A percentile compares a stretch with the other conserved stretches of the same genome.
phyloP scores from a whole-genome alignment of 805 yeast species.

The Metschnikowia continentalis region DNA sequence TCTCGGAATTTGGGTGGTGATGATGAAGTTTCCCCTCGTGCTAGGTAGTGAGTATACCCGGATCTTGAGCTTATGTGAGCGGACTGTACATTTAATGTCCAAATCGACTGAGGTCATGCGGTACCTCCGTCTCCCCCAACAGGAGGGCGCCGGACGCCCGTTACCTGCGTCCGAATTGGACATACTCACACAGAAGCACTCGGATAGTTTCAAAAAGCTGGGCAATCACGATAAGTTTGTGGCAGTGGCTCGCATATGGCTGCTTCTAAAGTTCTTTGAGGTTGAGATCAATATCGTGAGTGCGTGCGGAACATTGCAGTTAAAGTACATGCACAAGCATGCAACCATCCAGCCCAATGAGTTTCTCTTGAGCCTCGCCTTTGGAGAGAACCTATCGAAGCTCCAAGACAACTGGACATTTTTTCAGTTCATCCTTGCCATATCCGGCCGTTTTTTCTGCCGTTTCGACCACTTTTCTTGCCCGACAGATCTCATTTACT shows the following conservation, averaged over 20 bases:
- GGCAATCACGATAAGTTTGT: constrained; percentile 7
- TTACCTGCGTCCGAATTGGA: not conserved
- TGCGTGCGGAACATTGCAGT: constrained; percentile 7
- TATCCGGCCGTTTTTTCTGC: constrained; percentile 10
- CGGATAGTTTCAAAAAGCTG: not conserved
- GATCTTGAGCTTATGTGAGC: constrained; percentile 1
- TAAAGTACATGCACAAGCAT: constrained; percentile 1
- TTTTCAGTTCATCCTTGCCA: constrained; percentile 3
- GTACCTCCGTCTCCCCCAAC: constrained; percentile 1
- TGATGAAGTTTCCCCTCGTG: constrained; percentile 9
- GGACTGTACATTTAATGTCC: constrained; percentile 5
- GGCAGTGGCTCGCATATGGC: constrained; percentile 17
- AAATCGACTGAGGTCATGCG: constrained; percentile 5
- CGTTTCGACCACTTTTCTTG: constrained; percentile 9
- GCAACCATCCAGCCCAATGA: constrained; percentile 14
- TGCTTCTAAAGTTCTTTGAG: constrained; percentile 11
- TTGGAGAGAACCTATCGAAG: constrained; percentile 1
- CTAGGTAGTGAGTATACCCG: constrained; percentile 2
- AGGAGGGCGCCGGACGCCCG: not conserved
- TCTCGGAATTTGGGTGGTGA: constrained; percentile 10
- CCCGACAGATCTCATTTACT: constrained; percentile 9
- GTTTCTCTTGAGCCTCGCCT: constrained; percentile 4
- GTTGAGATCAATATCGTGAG: constrained; percentile 11
- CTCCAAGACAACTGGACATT: constrained; percentile 4
- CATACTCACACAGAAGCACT: not conserved